Evolutionary conservation across 2,329 filamentous ascomycete species (phyloP), one percentile per base, ranked within the genome.

Genomic region (Aspergillus ochraceoroseus): DNA sequence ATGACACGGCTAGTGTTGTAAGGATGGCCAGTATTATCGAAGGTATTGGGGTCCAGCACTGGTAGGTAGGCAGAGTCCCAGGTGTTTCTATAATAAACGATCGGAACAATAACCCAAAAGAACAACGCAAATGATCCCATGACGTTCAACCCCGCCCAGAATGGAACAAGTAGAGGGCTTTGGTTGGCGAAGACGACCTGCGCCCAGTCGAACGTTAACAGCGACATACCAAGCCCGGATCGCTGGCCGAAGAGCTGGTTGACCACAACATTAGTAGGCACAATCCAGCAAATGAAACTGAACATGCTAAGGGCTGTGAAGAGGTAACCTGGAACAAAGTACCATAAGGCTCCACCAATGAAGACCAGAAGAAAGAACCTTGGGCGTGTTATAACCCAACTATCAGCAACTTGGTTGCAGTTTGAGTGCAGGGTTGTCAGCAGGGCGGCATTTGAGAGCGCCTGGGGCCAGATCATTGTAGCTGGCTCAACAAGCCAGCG

Each of bases 151-250:
- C 56, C 62, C 20, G 55, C 64, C 63, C 56, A 68, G 41, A 63
- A 85, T 7, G 82, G 82, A 3, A 82, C 79, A 32, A 85, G 76
- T 8, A 86, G 65, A 11, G 82, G 82, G 9, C 79, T 83, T 13
- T 78, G 76, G 30, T 84, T 71, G 37, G 77, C 85, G 46, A 79
- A 83, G 8, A 82, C 73, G 29, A 86, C 74, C 56, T 85, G 80
- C 3, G 80, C 81, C 82, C 83, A 86, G 65, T 87, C 83, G 53
- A 87, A 85, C 0, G 83, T 86, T 42, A 87, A 74, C 1, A 83
- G 78, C 3, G 86, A 66, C 44, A 87, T 61, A 0, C 79, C 83
- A 4, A 87, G 51, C 0, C 83, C 84, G 0, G 79, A 82, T 25
- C 70, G 70, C 12, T 81, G 82, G 1, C 83, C 83, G 52, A 87